These are phyloP conservation scores for Gyromitra esculenta DNA, from an alignment of 2,329 filamentous ascomycete species.

Conservation along the genomic window DNA sequence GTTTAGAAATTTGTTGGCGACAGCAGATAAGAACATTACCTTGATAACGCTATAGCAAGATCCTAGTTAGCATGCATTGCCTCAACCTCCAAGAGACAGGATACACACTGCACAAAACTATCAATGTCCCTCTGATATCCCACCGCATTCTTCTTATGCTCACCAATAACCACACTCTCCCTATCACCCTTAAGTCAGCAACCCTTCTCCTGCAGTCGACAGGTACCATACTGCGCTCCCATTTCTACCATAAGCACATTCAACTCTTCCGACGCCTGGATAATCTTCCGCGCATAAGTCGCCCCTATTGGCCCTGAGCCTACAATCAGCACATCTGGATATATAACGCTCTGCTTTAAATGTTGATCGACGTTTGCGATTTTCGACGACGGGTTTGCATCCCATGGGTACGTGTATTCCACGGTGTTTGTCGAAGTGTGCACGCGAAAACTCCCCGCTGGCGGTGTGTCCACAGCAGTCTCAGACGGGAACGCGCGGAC, in stretches of 20 bases:
- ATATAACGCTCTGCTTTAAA: constrained; percentile 11
- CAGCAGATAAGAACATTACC: neutral
- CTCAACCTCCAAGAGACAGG: neutral
- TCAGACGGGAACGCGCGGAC: neutral
- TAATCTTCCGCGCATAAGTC: constrained; percentile 6
- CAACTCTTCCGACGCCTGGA: neutral
- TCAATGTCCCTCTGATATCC: constrained; percentile 55
- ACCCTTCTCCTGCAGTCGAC: neutral
- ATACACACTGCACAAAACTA: constrained; percentile 55
- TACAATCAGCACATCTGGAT: constrained; percentile 55
- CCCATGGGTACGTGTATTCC: neutral
- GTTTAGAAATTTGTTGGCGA: constrained; percentile 25
- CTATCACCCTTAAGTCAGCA: constrained; percentile 20
- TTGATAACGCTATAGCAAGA: constrained; percentile 14
- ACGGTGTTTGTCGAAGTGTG: neutral
- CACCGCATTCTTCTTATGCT: constrained; percentile 57
- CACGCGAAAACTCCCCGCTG: constrained; percentile 1
- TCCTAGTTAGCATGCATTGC: neutral
- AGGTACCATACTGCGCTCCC: constrained; percentile 55
- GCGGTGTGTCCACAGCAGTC: neutral
- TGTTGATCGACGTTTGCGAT: neutral
- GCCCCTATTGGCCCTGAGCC: constrained; percentile 57
- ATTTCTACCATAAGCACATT: constrained; percentile 57
- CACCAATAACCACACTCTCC: constrained; percentile 52
- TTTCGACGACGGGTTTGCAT: neutral